A percentile compares a stretch with the other conserved stretches of the same genome.
Conservation (phyloP, 768 basidiomycete species). For the Lactarius akahatsu region DNA sequence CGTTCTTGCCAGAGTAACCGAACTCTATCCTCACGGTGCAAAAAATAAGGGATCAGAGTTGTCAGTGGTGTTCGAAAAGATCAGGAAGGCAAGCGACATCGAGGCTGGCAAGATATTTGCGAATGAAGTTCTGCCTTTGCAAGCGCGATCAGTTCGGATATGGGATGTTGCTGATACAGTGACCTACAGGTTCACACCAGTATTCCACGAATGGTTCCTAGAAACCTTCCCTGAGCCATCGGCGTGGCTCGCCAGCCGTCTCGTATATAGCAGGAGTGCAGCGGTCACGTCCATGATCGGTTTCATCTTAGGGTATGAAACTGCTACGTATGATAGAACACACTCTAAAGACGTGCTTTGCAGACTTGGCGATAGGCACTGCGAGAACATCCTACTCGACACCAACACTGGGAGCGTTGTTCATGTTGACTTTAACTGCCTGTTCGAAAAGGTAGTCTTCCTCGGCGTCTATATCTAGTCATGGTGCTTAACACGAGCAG, state of each 20-base stretch:
- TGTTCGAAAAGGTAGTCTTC: conserved; percentile 83
- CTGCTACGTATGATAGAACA: neutral
- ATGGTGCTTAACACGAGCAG: conserved; percentile 33
- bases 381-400: conserved; percentile 95
- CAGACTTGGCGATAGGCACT: conserved; percentile 97
- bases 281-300: conserved; percentile 99
- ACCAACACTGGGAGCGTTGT: conserved; percentile 84
- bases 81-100: conserved; percentile 51
- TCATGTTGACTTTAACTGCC: conserved; percentile 97
- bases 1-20: conserved; percentile 29
- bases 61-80: conserved; percentile 45
- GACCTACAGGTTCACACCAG: conserved; percentile 62
- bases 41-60: conserved; percentile 46
- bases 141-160: conserved; percentile 31
- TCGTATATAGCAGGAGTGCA: conserved; percentile 81
- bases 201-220: conserved; percentile 97
- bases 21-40: neutral
- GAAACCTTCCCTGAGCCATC: conserved; percentile 96
- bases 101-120: conserved; percentile 53
- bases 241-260: conserved; percentile 88
- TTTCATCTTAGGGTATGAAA: conserved; percentile 86
- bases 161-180: neutral
- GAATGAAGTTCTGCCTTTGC: conserved; percentile 58
- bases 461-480: neutral
- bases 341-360: neutral